Base-by-base conservation (phyloP, 208 protist species). In the Wallacemonas sp. region DNA sequence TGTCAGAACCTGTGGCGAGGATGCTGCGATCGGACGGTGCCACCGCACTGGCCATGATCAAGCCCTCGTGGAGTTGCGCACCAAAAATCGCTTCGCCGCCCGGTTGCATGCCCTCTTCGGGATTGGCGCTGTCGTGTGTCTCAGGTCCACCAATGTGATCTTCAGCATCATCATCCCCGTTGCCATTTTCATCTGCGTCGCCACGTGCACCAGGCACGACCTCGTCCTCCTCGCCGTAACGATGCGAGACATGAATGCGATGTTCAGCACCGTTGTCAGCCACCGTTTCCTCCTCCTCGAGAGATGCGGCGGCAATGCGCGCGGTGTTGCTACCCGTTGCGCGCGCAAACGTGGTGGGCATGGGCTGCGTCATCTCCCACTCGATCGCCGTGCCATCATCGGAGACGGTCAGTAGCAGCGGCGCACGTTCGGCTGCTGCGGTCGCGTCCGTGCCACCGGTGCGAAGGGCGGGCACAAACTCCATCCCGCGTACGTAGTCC, bases 371-470 rank as follows among this genome's bases (percentile, higher is more conserved):
- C n/a, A n/a, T n/a, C n/a, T n/a, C n/a, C 85, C 90, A 95, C 76
- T 95, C 89, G 16, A 95, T 80, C 2, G 74, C 81, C 16, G 89
- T 93, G 69, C 78, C 67, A 57, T 95, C 89, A 70, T 95, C 89
- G 16, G 86, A 88, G 23, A 93, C 84, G 9, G 85, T 95, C 38
- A 92, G 60, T 21, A 95, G 76, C 38, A 58, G 52, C 5, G 52
- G 52, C n/a, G 52, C 30, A n/a, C n/a, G 52, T n/a, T 8, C 11
- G 24, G 11, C 24, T 55, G 24, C 2, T 55, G 9, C 6, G 9
- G 24, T 55, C 24, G 6, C 6, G 9, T 41, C 36, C 14, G 9
- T 17, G 36, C 36, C 9, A 14, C 9, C 36, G 14, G 36, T 41
- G 36, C 36, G 36, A 14, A 41, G 6, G 6, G 36, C 36, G 36